A percentile compares a stretch with the other conserved stretches of the same genome.
These are phyloP conservation scores for Rhodomyrtus psidioides DNA, from an alignment of 441 rosid species.

Conservation along the genomic window DNA sequence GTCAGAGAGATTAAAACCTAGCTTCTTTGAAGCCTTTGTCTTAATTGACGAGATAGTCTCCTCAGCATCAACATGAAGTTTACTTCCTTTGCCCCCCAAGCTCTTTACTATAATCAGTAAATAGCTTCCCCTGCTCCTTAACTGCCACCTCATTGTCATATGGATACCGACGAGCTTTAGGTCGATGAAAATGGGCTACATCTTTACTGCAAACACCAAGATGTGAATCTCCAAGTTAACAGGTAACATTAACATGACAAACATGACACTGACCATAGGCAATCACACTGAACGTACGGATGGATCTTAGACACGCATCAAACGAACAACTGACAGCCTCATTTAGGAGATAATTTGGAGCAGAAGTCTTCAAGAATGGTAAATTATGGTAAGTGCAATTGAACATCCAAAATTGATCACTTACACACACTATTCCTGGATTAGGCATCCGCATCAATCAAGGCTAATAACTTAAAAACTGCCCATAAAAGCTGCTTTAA, in stretches of 20 bases:
- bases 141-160: constrained; percentile 94
- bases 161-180: constrained; percentile 95
- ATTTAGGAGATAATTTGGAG: neutral
- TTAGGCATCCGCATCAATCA: neutral
- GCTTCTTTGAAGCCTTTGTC: constrained; percentile 89
- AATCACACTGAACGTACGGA: neutral
- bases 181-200: constrained; percentile 92
- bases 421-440: neutral
- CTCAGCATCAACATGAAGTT: constrained; percentile 81
- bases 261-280: neutral
- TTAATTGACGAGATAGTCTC: constrained; percentile 78
- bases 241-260: neutral
- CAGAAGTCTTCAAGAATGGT: no score
- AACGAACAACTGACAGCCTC: neutral
- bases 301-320: neutral
- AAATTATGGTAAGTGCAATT: no score
- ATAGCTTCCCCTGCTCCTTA: constrained; percentile 80
- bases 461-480: neutral
- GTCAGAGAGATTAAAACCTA: constrained; percentile 49
- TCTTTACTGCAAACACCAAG: constrained; percentile 65
- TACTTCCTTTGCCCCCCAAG: constrained; percentile 97
- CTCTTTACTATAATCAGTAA: constrained; percentile 80
- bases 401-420: neutral
- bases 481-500: neutral
- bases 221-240: neutral